Evolutionary conservation across 768 basidiomycete species (phyloP).

Genomic region (Trametes punicea): DNA sequence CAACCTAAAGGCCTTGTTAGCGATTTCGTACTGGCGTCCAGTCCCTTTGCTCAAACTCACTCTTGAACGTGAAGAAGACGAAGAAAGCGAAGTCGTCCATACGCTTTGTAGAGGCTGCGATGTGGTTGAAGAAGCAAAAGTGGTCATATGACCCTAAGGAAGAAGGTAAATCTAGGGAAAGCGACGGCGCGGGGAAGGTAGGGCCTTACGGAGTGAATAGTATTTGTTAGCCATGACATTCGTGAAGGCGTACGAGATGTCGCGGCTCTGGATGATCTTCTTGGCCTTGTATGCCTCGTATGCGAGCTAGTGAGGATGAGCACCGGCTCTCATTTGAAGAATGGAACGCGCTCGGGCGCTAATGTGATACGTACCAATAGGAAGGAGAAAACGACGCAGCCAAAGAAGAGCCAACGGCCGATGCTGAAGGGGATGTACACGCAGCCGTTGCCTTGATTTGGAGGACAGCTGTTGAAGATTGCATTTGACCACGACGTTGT

Average conservation of each 20-base stretch:
- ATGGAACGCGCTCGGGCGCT: not conserved
- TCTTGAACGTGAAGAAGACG: slow-evolving; percentile 99
- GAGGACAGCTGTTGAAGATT: slow-evolving; percentile 76
- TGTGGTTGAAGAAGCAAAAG: slow-evolving; percentile 98
- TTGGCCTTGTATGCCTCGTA: slow-evolving; percentile 92
- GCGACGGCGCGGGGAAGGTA: not conserved
- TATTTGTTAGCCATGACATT: slow-evolving; percentile 97
- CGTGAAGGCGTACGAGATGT: slow-evolving; percentile 98
- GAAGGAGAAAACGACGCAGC: slow-evolving; percentile 98
- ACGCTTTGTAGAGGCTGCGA: slow-evolving; percentile 91
- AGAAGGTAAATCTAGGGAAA: not conserved
- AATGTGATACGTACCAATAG: slow-evolving; percentile 62
- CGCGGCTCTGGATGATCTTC: slow-evolving; percentile 91
- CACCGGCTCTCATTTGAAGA: not conserved
- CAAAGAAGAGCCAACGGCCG: slow-evolving; percentile 96
- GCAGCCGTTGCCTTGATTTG: slow-evolving; percentile 54
- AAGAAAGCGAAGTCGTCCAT: slow-evolving; percentile 99
- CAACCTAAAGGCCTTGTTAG: slow-evolving; percentile 48
- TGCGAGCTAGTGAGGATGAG: slow-evolving; percentile 52
- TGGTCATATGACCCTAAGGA: slow-evolving; percentile 85
- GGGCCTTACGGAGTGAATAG: slow-evolving; percentile 81
- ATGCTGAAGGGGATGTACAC: slow-evolving; percentile 83
- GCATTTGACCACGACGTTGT: slow-evolving; percentile 88
- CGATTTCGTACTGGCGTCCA: not conserved
- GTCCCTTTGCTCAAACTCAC: slow-evolving; percentile 51